Percentiles rank a stretch among this genome's conserved stretches.
Conservation (phyloP, 352 stramenopile genomes). For the Phytophthora fragariaefolia region DNA sequence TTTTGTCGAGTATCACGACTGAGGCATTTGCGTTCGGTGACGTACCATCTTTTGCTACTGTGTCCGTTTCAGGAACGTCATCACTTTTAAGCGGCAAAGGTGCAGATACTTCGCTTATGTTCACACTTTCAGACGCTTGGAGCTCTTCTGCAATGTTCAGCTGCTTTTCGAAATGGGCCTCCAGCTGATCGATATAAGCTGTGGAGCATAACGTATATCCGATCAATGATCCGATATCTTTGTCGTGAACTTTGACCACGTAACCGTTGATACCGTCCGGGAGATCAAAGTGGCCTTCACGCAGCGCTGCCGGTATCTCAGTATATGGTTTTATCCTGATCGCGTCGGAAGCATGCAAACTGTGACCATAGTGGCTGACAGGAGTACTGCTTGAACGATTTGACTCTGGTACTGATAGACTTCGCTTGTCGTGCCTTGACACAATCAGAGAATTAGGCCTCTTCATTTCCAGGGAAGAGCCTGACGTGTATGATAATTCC, state of each 20-base stretch:
- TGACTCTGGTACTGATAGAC: slow-evolving; percentile 46
- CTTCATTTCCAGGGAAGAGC: slow-evolving; percentile 56
- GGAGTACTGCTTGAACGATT: slow-evolving; percentile 39
- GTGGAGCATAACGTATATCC: slow-evolving; percentile 80
- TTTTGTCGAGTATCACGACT: slow-evolving; percentile 42
- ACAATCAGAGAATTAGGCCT: slow-evolving; percentile 27
- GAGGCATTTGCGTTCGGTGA: slow-evolving; percentile 13
- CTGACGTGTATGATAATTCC: slow-evolving; percentile 50
- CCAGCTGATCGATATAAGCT: slow-evolving; percentile 74
- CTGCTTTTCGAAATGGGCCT: slow-evolving; percentile 61
- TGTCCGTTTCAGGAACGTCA: slow-evolving; percentile 13
- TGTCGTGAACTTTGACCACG: slow-evolving; percentile 82
- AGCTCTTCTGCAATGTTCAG: slow-evolving; percentile 67
- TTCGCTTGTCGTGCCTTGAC: slow-evolving; percentile 38
- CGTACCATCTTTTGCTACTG: neutral
- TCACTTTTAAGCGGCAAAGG: slow-evolving; percentile 28
- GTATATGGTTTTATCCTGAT: slow-evolving; percentile 64
- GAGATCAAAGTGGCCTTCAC: slow-evolving; percentile 78
- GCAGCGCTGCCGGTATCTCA: slow-evolving; percentile 50
- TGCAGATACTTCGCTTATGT: slow-evolving; percentile 27
- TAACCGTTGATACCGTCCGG: slow-evolving; percentile 76
- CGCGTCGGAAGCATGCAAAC: slow-evolving; percentile 40
- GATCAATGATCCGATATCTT: slow-evolving; percentile 84
- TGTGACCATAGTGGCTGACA: slow-evolving; percentile 30
- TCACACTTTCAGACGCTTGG: slow-evolving; percentile 26